Base-by-base conservation (phyloP, 208 protist species). In the Trichomonas vaginalis region DNA sequence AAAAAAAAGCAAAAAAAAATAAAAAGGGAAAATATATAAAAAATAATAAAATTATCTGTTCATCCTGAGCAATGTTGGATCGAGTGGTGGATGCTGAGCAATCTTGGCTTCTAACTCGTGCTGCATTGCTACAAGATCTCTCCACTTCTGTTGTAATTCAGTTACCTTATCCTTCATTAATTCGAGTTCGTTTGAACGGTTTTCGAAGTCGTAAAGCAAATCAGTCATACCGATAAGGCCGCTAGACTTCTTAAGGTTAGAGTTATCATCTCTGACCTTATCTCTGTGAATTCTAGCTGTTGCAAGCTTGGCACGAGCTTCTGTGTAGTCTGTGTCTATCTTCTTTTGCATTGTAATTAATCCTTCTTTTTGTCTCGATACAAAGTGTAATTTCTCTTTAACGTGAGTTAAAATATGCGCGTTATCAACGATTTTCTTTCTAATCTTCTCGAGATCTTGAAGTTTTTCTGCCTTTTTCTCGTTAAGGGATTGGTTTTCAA, bases 401-500 rank as follows among this genome's bases (percentile, higher is more conserved):
- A 99, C 97, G 96, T 99, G 99, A 35, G 99, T 99, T 32, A 99
- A 97, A 45, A 99, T 98, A 97, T 99, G 98, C 42, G 99, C 98
- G 4, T 98, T 99, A 39, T 97, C 98, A 6, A 97, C 98, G 14
- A 98, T 97, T 96, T 99, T 99, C 46, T 98, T 98, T 56, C 98
- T 97, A 87, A 99, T 97, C 97, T 99, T 99, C 95, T 98, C 97
- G 37, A 99, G 97, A 96, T 99, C 99, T 96, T 99, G 98, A 96
- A 98, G 99, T 51, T 98, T 97, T 97, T 99, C 99, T 96, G 99
- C 98, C 96, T 99, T 99, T 96, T 99, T 99, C 96, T 99, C 99
- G 96, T 98, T 99, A 9, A 99, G 98, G 88, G 98, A 99, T 21
- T 98, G 98, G 96, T 99, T 99, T 96, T 99, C 99, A 86, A 99